Conservation (phyloP, 2,329 filamentous ascomycete species). For the Pezicula carpinea region DNA sequence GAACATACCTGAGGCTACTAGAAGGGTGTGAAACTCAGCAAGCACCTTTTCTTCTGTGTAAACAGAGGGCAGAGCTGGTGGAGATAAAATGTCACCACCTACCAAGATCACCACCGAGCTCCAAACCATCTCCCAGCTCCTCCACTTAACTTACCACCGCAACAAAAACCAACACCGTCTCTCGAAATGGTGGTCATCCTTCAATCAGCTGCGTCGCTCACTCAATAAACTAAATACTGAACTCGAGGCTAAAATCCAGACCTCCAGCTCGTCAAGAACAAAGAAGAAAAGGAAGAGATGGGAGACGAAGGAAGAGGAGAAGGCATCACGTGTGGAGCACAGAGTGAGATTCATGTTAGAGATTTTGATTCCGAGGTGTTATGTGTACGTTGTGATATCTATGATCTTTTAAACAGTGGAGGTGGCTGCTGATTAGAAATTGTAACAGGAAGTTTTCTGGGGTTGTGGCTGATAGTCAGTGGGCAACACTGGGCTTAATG, state of each 20-base stretch:
- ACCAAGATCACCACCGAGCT: conserved; percentile 22
- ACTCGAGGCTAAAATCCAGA: conserved; percentile 19
- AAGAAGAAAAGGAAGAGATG: conserved; percentile 8
- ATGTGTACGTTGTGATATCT: conserved; percentile 43
- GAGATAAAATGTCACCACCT: no score
- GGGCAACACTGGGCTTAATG: conserved; percentile 65
- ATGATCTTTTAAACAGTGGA: no score
- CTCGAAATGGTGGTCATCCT: conserved; percentile 74
- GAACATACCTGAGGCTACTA: no score
- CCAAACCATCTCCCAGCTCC: conserved; percentile 43
- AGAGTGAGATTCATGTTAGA: conserved; percentile 36
- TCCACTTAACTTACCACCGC: conserved; percentile 72
- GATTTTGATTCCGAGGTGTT: conserved; percentile 37
- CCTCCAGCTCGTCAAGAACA: conserved; percentile 15
- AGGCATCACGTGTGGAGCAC: not conserved
- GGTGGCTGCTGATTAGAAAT: no score
- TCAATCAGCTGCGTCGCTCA: conserved; percentile 67
- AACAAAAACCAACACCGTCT: conserved; percentile 88
- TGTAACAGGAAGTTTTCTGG: conserved; percentile 34
- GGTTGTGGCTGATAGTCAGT: conserved; percentile 71
- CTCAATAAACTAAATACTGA: conserved; percentile 47
- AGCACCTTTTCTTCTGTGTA: no score
- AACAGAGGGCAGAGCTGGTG: no score
- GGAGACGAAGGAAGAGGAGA: conserved; percentile 26
- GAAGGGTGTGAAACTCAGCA: no score